Conservation (phyloP, 73 alveolate species). For the Paramecium sexaurelia region DNA sequence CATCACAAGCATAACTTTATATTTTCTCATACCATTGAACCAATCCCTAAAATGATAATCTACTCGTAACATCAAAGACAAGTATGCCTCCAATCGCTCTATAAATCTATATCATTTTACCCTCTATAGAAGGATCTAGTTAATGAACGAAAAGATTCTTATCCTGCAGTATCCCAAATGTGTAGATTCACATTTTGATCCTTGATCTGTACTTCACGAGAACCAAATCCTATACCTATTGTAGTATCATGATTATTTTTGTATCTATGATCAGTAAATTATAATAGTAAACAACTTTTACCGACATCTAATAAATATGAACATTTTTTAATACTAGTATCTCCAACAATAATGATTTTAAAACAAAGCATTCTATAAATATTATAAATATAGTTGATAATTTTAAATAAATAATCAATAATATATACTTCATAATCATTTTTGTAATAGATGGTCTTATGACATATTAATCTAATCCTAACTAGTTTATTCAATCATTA, state of each 20-base stretch:
- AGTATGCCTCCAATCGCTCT: constrained; percentile 62
- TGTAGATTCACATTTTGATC: background rate
- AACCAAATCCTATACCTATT: constrained; percentile 76
- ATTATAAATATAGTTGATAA: background rate
- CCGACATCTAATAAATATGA: constrained; percentile 63
- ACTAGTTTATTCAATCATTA: background rate
- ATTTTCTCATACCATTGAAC: constrained; percentile 49
- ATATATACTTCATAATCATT: background rate
- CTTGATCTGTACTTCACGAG: background rate
- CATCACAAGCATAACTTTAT: constrained; percentile 38
- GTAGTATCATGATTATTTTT: constrained; percentile 70
- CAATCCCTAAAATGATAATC: constrained; percentile 48
- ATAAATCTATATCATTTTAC: background rate
- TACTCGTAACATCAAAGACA: constrained; percentile 21
- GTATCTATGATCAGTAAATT: constrained; percentile 74
- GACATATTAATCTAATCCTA: constrained; percentile 41
- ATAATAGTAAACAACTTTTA: constrained; percentile 70
- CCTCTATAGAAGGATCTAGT: background rate
- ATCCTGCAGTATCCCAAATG: constrained; percentile 39
- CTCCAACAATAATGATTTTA: background rate
- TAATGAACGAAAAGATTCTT: background rate
- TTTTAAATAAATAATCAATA: background rate
- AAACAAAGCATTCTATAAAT: background rate
- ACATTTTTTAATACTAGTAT: background rate
- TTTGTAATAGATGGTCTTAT: background rate